These are phyloP conservation scores for Tausonia pullulans DNA, from an alignment of 1,284 basidiomycete genomes.

Conservation along the genomic window DNA sequence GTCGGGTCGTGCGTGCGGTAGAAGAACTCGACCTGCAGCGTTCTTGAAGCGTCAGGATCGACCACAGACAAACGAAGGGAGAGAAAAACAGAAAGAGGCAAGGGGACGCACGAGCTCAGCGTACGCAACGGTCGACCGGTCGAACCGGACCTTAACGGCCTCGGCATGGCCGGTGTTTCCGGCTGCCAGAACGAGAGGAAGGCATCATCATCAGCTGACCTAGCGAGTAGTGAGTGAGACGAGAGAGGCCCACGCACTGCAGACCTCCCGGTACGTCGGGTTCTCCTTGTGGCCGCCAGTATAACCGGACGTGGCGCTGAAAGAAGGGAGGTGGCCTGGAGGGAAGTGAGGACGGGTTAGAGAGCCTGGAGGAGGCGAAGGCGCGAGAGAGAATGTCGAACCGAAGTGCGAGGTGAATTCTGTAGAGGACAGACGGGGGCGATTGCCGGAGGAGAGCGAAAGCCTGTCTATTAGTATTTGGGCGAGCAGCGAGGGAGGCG, in stretches of 20 bases:
- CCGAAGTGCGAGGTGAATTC: background rate
- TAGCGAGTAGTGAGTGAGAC: background rate
- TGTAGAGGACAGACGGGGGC: background rate
- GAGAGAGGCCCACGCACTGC: conserved; percentile 30
- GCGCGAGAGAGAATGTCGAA: no score
- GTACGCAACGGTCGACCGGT: conserved; percentile 63
- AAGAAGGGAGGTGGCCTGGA: conserved; percentile 28
- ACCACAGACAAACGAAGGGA: background rate
- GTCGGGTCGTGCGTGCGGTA: conserved; percentile 93
- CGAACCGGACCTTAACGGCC: conserved; percentile 73
- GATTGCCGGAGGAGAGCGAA: background rate
- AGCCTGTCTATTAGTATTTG: no score
- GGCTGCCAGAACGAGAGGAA: conserved; percentile 18
- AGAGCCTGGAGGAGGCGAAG: no score
- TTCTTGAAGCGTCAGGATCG: background rate
- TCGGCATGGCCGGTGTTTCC: conserved; percentile 84
- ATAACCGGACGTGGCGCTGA: conserved; percentile 67
- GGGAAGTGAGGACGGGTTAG: background rate
- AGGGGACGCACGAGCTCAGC: conserved; percentile 49
- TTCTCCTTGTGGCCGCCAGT: conserved; percentile 45
- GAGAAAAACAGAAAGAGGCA: conserved; percentile 37
- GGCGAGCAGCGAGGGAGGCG: background rate
- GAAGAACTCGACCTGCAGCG: conserved; percentile 58
- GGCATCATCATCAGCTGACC: background rate
- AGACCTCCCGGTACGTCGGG: conserved; percentile 65